These are phyloP conservation scores for Neocallimastix lanati DNA, from an alignment of 192 early-diverging fungal species.

Conservation along the genomic window DNA sequence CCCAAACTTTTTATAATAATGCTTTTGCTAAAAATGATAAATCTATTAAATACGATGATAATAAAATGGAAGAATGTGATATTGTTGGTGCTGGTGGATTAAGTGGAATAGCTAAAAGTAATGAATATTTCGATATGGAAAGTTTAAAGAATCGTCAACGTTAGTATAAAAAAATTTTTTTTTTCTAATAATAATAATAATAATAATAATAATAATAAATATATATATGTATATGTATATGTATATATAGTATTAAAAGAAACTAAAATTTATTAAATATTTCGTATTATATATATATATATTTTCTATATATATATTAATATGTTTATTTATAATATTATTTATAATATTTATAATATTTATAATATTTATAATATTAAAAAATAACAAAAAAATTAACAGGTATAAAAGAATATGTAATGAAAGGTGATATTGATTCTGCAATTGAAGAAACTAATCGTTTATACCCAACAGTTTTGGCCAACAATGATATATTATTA, in stretches of 20 bases:
- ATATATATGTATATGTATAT: too few relatives aligned
- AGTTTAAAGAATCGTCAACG: neutral
- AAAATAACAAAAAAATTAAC: neutral
- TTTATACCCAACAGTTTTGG: slow-evolving; percentile 48
- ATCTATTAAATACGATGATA: slow-evolving; percentile 2
- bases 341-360: too few relatives aligned
- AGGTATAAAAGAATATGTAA: slow-evolving; percentile 32
- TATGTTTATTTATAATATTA: too few relatives aligned
- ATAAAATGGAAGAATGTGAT: slow-evolving; percentile 5
- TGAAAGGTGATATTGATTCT: slow-evolving; percentile 52
- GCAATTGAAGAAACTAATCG: slow-evolving; percentile 46
- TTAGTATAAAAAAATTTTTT: too few relatives aligned
- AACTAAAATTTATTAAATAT: too few relatives aligned
- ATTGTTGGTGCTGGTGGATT: slow-evolving; percentile 7
- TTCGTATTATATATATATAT: too few relatives aligned
- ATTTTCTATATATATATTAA: too few relatives aligned
- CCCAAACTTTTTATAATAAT: slow-evolving; percentile 37
- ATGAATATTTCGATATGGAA: slow-evolving; percentile 4
- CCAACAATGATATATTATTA: slow-evolving; percentile 35
- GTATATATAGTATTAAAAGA: too few relatives aligned
- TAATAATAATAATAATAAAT: too few relatives aligned
- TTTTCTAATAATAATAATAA: too few relatives aligned
- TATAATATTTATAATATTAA: too few relatives aligned
- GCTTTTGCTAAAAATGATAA: neutral
- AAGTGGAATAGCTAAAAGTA: slow-evolving; percentile 13